Evolutionary conservation across 164 flowering plant genomes (phyloP).

Genomic region (Magnolia kwangsiensis): DNA sequence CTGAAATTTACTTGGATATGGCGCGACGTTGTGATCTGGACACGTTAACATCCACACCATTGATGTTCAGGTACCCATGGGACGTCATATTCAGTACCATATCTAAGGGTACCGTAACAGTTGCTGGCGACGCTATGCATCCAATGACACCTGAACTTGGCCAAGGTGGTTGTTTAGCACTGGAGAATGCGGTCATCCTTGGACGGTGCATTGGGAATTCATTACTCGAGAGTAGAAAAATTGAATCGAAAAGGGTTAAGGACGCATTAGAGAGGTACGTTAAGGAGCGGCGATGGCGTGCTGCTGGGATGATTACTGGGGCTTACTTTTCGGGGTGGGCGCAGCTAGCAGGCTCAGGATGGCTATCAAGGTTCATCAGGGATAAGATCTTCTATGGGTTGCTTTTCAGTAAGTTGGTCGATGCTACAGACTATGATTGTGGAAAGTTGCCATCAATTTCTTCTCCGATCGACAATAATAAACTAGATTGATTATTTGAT

Average conservation of each 20-base stretch:
- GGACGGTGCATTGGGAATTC: slow-evolving; percentile 32
- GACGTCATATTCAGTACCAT: slow-evolving; percentile 24
- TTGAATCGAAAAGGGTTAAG: not conserved
- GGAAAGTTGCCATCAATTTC: slow-evolving; percentile 12
- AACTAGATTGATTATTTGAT: not conserved
- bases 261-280: slow-evolving; percentile 13
- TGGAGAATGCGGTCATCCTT: slow-evolving; percentile 45
- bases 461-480: not conserved
- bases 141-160: slow-evolving; percentile 51
- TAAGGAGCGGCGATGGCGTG: slow-evolving; percentile 18
- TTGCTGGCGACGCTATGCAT: slow-evolving; percentile 56
- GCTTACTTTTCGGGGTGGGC: slow-evolving; percentile 12
- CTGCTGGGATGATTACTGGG: slow-evolving; percentile 14
- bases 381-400: slow-evolving; percentile 5
- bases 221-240: not conserved
- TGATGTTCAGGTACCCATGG: slow-evolving; percentile 42
- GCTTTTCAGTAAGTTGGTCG: not conserved
- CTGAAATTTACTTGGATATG: slow-evolving; percentile 17
- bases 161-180: slow-evolving; percentile 41
- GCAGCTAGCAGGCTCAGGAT: slow-evolving; percentile 4
- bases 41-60: slow-evolving; percentile 23
- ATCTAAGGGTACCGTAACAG: slow-evolving; percentile 24
- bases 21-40: slow-evolving; percentile 19
- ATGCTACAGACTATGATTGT: slow-evolving; percentile 9
- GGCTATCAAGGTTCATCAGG: slow-evolving; percentile 8